These are phyloP conservation scores for Leccinum boreale DNA, from an alignment of 768 basidiomycete species.

Conservation along the genomic window DNA sequence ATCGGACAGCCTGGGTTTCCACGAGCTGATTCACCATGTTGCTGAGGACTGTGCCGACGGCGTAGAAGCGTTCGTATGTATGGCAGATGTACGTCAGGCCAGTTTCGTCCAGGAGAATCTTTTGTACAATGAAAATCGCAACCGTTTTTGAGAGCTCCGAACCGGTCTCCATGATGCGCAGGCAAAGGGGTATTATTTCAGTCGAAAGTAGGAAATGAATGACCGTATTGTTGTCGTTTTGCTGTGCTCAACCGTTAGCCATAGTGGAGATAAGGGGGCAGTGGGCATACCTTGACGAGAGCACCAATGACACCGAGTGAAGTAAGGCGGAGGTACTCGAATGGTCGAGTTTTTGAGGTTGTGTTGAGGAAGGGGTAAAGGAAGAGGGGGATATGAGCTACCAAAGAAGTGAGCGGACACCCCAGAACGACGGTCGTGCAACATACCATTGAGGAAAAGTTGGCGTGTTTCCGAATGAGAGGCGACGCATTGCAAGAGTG, in stretches of 20 bases:
- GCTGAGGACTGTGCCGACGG: constrained; percentile 95
- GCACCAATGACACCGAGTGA: constrained; percentile 99
- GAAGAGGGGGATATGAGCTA: constrained; percentile 93
- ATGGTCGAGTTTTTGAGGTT: constrained; percentile 97
- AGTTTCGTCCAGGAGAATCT: constrained; percentile 94
- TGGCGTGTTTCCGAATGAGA: constrained; percentile 95
- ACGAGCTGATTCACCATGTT: constrained; percentile 99
- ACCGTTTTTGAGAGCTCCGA: constrained; percentile 98
- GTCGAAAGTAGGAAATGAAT: constrained; percentile 99
- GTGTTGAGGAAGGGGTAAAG: constrained; percentile 99
- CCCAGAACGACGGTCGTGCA: not conserved
- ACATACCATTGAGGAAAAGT: constrained; percentile 86
- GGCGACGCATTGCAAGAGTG: constrained; percentile 96
- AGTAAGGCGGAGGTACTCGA: constrained; percentile 98
- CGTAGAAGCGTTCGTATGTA: constrained; percentile 99
- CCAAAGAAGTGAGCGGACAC: not conserved
- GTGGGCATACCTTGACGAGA: constrained; percentile 78
- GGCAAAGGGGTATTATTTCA: constrained; percentile 98
- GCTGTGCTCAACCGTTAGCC: constrained; percentile 45
- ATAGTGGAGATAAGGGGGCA: not conserved
- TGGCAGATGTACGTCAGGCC: constrained; percentile 99
- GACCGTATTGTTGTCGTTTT: constrained; percentile 99
- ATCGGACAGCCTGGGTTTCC: constrained; percentile 93
- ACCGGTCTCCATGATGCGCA: constrained; percentile 99
- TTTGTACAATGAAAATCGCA: constrained; percentile 99